Base-by-base conservation (phyloP, 306 rosid species). In the Heteromeles arbutifolia region DNA sequence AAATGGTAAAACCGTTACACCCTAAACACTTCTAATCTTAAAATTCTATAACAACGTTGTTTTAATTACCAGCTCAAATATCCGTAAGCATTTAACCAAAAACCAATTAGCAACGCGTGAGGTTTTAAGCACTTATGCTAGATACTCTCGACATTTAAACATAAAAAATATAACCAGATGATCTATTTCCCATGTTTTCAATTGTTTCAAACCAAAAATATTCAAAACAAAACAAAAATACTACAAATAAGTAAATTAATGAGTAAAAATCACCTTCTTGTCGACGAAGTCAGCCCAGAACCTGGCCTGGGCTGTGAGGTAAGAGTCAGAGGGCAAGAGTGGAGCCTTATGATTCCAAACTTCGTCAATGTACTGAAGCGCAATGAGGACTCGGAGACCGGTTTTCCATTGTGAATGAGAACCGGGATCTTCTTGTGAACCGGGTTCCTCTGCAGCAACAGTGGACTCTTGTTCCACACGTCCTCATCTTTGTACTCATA, bases 351-450 rank as follows among this genome's bases (percentile, higher is more conserved):
- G 63, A 3, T 72, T 69, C 90, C 85, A 86, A 1, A 76, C 68
- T 58, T 81, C 86, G 11, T 89, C 90, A 39, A 86, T 75, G 39
- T 85, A 84, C 73, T 89, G 62, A 48, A 86, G 70, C 12, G 69
- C 74, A 50, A 79, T 69, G 45, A 83, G 79, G 93, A 88, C 32
- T 86, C 93, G 34, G 79, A 78, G 3, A 86, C 28, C 19, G 92
- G 86, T 11, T 84, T 87, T 0, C 91, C 91, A 44, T 85, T 84
- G 59, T 91, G 92, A 24, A 87, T 62, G 15, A 89, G 90, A 84
- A 88, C 92, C 13, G 88, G 91, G 63, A 87, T 76, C 32, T 82
- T 77, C 80, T 85, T 81, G 65, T 91, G 80, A 81, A 91, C 4
- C 11, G 91, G 91, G 57, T 91, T 88, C 89, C 76, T 81, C 44